Evolutionary conservation across 1,139 yeast genomes (phyloP).

Genomic region (Lodderomyces jiufengensis): DNA sequence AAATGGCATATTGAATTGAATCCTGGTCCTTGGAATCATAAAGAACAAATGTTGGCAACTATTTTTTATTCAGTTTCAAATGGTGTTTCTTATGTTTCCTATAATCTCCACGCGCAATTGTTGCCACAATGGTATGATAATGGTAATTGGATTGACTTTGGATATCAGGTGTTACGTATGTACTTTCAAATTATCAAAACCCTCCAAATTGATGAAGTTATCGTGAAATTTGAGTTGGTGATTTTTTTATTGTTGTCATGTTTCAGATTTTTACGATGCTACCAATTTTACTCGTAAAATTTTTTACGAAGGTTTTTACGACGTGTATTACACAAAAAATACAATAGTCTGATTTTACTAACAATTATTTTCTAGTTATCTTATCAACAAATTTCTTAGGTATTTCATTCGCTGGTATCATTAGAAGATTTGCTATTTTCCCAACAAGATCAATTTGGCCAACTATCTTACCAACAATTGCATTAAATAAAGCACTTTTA

Average conservation of each 20-base stretch:
- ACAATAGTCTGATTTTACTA: not conserved
- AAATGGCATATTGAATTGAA: slow-evolving; percentile 40
- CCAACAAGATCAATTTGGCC: slow-evolving; percentile 57
- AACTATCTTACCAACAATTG: slow-evolving; percentile 47
- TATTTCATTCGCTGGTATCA: slow-evolving; percentile 56
- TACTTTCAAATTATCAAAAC: too few species aligned
- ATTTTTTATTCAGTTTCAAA: slow-evolving; percentile 35
- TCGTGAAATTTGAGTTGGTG: too few species aligned
- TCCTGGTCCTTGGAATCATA: slow-evolving; percentile 60
- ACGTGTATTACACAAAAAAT: too few species aligned
- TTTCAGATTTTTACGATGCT: too few species aligned
- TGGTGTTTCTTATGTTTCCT: slow-evolving; percentile 21
- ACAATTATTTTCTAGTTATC: slow-evolving; percentile 20
- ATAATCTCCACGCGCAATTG: slow-evolving; percentile 18
- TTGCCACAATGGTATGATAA: slow-evolving; percentile 32
- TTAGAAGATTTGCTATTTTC: slow-evolving; percentile 51
- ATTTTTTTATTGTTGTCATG: too few species aligned
- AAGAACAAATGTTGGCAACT: slow-evolving; percentile 55
- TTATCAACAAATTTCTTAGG: slow-evolving; percentile 56
- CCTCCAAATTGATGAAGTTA: too few species aligned
- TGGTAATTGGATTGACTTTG: slow-evolving; percentile 43
- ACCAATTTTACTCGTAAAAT: too few species aligned
- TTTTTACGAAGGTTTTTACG: too few species aligned
- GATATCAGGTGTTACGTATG: slow-evolving; percentile 41
- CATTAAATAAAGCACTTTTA: slow-evolving; percentile 50